Evolutionary conservation across 2,329 filamentous ascomycete species (phyloP), one percentile per base, ranked within the genome.

Genomic region (Fusarium tricinctum): DNA sequence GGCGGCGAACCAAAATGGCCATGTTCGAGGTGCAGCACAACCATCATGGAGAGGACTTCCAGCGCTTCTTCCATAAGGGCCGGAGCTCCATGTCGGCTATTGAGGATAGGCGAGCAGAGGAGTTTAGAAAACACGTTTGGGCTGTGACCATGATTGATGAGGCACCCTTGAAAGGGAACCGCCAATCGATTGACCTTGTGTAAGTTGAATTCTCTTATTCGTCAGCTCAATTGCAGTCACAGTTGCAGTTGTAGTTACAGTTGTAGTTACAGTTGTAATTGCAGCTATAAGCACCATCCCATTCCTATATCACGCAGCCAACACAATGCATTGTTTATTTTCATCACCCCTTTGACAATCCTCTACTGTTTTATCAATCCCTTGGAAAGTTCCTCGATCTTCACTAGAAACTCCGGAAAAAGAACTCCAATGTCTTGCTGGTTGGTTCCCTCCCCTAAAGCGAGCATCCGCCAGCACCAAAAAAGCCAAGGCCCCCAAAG

Each of bases 21-120:
- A 74, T 74, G 72, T 74, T 74, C 60, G 69, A 73, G 44, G 72
- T 74, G 42, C 65, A 57, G 44, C 73, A 74, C 43, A 64, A 72
- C 39, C 73, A 74, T 49, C 69, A 74, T 63, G 69, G 69, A 49
- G 54, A 69, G 17, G 72, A 74, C 32, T 74, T 74, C 43, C 73
- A 66, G 42, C 71, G 71, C 50, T 70, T 73, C 65, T 74, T 74
- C 57, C 71, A 73, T 15, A 63, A 60, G 35, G 71, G 71, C 4
- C 71, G 72, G 48, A 73, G 72, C 58, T 74, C 72, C 39, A 73
- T 74, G 73, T 65, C 73, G 20, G 71, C 72, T 17, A 55, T 74
- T 23, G 72, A 74, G 32, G 71, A 74, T 45, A 74, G 67, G 63
- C 58, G 66, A 28, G 72, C 72, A 32, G 73, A 74, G 13, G 72